A percentile compares a stretch with the other conserved stretches of the same genome.
Evolutionary conservation across 352 stramenopile genomes (phyloP).

Genomic region (Pilasporangium apinafurcum): DNA sequence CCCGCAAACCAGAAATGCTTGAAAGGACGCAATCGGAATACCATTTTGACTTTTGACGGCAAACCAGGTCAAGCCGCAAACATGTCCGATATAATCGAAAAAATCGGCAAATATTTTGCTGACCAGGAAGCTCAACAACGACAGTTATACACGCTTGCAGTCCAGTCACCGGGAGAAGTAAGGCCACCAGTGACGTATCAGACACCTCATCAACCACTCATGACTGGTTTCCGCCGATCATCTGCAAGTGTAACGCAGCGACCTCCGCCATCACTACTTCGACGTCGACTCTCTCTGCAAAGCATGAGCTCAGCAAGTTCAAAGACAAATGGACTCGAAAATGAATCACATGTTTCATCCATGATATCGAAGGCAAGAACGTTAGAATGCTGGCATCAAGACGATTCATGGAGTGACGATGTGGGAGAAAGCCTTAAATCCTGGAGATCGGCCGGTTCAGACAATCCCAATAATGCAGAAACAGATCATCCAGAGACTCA

Average conservation of each 20-base stretch:
- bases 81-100: conserved; percentile 59
- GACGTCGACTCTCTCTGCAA: conserved; percentile 13
- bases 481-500: background rate
- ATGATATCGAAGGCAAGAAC: background rate
- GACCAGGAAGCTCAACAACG: conserved; percentile 55
- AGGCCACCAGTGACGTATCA: conserved; percentile 2
- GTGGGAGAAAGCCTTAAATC: conserved; percentile 4
- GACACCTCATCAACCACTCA: conserved; percentile 1
- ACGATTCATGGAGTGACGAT: conserved; percentile 1
- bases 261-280: conserved; percentile 10
- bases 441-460: conserved; percentile 2
- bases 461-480: background rate
- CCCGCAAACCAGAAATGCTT: too few species aligned
- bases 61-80: too few species aligned
- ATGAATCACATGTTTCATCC: background rate
- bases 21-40: too few species aligned
- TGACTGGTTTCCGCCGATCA: too few species aligned
- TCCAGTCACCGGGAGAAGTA: background rate
- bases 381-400: background rate
- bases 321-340: background rate
- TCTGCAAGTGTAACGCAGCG: conserved; percentile 2
- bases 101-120: conserved; percentile 65
- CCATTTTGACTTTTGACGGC: too few species aligned
- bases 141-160: conserved; percentile 15
- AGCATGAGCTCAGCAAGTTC: background rate